These are phyloP conservation scores for Elongisporangium prolatum DNA, from an alignment of 352 stramenopile genomes.

Conservation along the genomic window DNA sequence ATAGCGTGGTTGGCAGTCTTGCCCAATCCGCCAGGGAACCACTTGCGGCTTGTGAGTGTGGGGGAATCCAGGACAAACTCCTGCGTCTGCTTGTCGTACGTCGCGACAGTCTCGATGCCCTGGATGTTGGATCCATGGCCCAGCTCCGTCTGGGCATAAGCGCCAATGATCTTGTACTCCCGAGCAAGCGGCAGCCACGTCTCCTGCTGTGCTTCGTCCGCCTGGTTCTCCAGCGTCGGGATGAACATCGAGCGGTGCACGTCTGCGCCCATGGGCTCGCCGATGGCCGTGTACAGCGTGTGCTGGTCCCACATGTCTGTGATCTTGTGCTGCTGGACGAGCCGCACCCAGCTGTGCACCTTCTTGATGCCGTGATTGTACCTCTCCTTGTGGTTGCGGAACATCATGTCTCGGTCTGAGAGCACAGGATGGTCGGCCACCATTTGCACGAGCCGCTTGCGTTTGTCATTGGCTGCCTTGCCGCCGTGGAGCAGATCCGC, in stretches of 20 bases:
- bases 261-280: constrained; percentile 38
- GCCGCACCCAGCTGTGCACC: constrained; percentile 29
- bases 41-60: constrained; percentile 93
- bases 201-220: constrained; percentile 41
- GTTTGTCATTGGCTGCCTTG: constrained; percentile 25
- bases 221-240: constrained; percentile 69
- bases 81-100: constrained; percentile 83
- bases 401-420: constrained; percentile 37
- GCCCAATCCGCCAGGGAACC: constrained; percentile 92
- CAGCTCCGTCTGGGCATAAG: constrained; percentile 95
- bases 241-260: constrained; percentile 68
- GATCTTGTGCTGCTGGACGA: constrained; percentile 26
- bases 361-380: constrained; percentile 27
- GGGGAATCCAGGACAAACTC: constrained; percentile 95
- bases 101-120: constrained; percentile 91
- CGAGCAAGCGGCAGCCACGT: constrained; percentile 63
- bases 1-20: constrained; percentile 91
- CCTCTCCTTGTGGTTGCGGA: constrained; percentile 35
- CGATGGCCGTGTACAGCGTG: constrained; percentile 34
- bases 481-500: constrained; percentile 27
- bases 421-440: constrained; percentile 34
- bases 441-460: constrained; percentile 34
- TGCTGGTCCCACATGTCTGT: constrained; percentile 25
- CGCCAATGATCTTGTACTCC: constrained; percentile 75
- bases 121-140: constrained; percentile 92